phyloP scores from a whole-genome alignment of 495 filamentous ascomycete species.

The Halenospora varia region DNA sequence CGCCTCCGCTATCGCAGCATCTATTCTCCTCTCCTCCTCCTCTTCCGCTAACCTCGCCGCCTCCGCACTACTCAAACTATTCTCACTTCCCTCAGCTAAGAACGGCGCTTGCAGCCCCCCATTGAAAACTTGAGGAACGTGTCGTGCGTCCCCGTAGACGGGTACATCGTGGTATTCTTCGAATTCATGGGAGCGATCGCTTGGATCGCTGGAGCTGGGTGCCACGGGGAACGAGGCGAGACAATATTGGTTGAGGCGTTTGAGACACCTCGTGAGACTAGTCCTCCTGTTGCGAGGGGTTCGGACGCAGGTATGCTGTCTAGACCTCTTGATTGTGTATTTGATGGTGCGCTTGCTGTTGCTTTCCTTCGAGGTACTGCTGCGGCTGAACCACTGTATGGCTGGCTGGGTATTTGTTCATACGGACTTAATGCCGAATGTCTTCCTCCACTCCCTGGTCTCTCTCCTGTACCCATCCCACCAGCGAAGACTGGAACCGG shows the following conservation, averaged over 20 bases:
- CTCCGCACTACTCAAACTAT: constrained; percentile 17
- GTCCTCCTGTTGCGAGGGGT: neutral
- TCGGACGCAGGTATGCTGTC: neutral
- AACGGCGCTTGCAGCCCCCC: constrained; percentile 4
- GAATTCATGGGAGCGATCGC: constrained; percentile 2
- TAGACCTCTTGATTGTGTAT: neutral
- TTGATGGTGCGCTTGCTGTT: neutral
- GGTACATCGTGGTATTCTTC: constrained; percentile 19
- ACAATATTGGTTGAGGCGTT: neutral
- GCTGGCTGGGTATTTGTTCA: constrained; percentile 1
- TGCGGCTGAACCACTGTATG: constrained; percentile 8
- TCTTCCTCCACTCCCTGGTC: no score
- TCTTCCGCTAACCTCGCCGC: constrained; percentile 17
- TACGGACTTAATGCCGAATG: neutral
- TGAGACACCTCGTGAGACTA: neutral
- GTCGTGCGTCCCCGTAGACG: constrained; percentile 19
- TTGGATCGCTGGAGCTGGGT: neutral
- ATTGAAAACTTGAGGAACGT: constrained; percentile 11
- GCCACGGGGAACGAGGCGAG: neutral
- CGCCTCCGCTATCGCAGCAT: constrained; percentile 25
- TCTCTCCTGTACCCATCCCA: no score
- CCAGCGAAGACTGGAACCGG: neutral
- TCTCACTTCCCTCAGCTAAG: constrained; percentile 18
- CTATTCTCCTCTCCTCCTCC: constrained; percentile 26
- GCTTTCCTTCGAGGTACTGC: constrained; percentile 1